Evolutionary conservation across 495 filamentous ascomycete species (phyloP).

Genomic region (Penicillium daleae): DNA sequence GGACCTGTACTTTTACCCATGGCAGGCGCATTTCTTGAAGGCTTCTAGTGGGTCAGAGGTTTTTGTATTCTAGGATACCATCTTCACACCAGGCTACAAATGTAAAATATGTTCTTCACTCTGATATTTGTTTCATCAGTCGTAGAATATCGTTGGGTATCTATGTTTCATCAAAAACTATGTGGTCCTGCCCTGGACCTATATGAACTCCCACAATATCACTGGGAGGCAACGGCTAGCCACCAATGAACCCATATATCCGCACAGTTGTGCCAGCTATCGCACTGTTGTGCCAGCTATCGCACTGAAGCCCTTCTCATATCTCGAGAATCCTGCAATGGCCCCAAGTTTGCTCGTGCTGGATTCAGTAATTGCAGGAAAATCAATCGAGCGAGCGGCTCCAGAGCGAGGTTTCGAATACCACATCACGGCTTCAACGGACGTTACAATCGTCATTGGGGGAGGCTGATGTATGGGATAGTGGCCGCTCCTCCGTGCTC

Average conservation of each 20-base stretch:
- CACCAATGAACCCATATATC: not conserved
- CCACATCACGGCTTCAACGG: not conserved
- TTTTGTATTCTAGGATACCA: constrained; percentile 29
- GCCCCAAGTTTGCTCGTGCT: not conserved
- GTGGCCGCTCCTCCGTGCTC: not conserved
- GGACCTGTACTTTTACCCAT: constrained; percentile 15
- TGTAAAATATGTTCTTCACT: constrained; percentile 31
- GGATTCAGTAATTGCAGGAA: not conserved
- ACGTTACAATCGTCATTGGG: not conserved
- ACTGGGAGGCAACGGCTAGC: not conserved
- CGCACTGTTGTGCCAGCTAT: not conserved
- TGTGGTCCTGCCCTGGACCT: not conserved
- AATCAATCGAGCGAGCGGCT: not conserved
- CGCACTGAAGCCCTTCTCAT: not conserved
- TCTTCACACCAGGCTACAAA: constrained; percentile 23
- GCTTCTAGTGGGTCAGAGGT: constrained; percentile 7
- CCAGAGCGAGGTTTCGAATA: not conserved
- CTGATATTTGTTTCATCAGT: not conserved
- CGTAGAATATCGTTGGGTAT: constrained; percentile 2
- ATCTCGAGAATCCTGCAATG: not conserved
- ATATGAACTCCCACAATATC: not conserved
- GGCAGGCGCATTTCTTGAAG: constrained; percentile 17
- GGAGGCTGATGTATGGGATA: not conserved
- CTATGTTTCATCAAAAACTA: not conserved
- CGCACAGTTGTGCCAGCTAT: not conserved